phyloP scores from a whole-genome alignment of 2,329 filamentous ascomycete species.

The Macrophomina phaseolina region DNA sequence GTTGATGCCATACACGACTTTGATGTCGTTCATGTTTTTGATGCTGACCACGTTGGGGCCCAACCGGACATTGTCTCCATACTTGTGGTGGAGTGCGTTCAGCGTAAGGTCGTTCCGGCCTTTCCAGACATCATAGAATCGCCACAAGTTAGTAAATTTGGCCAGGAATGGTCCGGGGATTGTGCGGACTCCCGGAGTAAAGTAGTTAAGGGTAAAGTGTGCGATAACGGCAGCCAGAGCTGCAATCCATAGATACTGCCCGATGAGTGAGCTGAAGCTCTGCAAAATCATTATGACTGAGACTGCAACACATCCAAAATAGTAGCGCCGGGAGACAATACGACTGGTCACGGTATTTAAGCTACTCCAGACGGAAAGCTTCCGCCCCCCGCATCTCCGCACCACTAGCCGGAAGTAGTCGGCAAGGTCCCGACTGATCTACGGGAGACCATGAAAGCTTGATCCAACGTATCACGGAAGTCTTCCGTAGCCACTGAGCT shows the following conservation, averaged over 20 bases:
- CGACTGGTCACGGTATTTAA: background rate
- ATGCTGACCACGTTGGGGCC: conserved; percentile 72
- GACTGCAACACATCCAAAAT: background rate
- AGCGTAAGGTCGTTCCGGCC: conserved; percentile 31
- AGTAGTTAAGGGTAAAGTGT: conserved; percentile 3
- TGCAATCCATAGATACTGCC: background rate
- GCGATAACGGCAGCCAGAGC: background rate
- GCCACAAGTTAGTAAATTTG: conserved; percentile 75
- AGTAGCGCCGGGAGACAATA: background rate
- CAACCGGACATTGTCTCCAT: conserved; percentile 77
- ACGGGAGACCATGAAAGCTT: background rate
- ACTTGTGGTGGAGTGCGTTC: conserved; percentile 65
- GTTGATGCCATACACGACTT: conserved; percentile 71
- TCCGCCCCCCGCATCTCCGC: conserved; percentile 13
- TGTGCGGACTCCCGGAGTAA: conserved; percentile 31
- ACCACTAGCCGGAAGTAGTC: background rate
- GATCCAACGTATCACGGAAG: background rate
- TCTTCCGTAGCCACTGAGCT: background rate
- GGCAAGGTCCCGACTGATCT: background rate
- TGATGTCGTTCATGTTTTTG: conserved; percentile 12
- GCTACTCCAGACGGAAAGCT: conserved; percentile 1
- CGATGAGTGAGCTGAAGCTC: background rate
- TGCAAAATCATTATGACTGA: background rate
- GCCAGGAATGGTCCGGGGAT: conserved; percentile 66
- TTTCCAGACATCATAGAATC: conserved; percentile 57